Evolutionary conservation across 805 yeast genomes (phyloP), one percentile per base, ranked within the genome.

Genomic region (Saccharomycopsis malanga): DNA sequence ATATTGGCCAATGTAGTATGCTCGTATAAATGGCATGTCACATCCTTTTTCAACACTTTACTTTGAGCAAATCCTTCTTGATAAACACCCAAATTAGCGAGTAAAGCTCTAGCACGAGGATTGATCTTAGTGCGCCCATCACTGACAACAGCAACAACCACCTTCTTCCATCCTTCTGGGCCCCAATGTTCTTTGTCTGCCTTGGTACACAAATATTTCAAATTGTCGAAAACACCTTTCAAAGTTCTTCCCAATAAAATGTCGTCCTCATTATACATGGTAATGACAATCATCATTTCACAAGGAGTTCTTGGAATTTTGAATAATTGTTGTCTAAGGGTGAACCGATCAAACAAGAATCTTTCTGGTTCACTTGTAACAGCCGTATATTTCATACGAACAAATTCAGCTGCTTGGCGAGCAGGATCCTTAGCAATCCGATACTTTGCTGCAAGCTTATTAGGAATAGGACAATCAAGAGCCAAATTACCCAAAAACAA

Each of bases 401-500:
- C 30, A 20, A 52, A 52, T 32, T 52, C 54, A 3, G 52, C 43
- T 4, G 49, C 52, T 61, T 89, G 61, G 56, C 70, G 56, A 56
- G 67, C 17, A 9, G 29, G 24, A 17, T 46, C 42, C 10, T 39
- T 55, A 2, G 62, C 62, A 6, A 51, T 35, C 41, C 68, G 61
- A 56, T 74, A 81, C 56, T 75, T 76, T 37, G 66, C 64, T 32
- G 83, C 66, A 45, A 87, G 70, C 42, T 76, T 72, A 23, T 76
- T 74, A 14, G 94, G 81, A 1, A 87, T 88, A 6, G 95, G 95
- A 60, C 95, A 87, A 64, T 87, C 96, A 49, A 87, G 73, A 27
- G 88, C 86, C 60, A 88, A 74, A 59, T 88, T 87, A 48, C 96
- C 96, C 14, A 52, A 46, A 30, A 52, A 52, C n/a, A 49, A 30